Conservation (phyloP, 2,329 filamentous ascomycete species). For the Curvularia spicifera region DNA sequence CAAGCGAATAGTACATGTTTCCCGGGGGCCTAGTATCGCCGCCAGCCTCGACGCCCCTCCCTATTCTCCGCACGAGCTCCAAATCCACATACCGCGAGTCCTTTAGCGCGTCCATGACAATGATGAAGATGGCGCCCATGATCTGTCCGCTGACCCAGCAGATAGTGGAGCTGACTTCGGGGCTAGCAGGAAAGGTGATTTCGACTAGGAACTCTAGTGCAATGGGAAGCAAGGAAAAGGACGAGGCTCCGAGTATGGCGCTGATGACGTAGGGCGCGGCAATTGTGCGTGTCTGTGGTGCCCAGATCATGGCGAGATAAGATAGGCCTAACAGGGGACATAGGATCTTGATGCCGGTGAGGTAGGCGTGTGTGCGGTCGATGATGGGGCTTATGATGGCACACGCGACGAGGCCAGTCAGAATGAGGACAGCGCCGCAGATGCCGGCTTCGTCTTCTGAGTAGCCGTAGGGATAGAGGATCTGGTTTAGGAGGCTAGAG, state of each 20-base stretch:
- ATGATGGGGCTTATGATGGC: constrained; percentile 81
- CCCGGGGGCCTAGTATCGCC: constrained; percentile 59
- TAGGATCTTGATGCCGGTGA: constrained; percentile 73
- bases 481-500: constrained; percentile 87
- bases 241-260: constrained; percentile 76
- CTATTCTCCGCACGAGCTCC: constrained; percentile 37
- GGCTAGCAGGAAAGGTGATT: constrained; percentile 83
- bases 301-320: constrained; percentile 84
- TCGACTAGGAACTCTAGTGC: constrained; percentile 87
- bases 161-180: constrained; percentile 82
- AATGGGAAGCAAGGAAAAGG: constrained; percentile 81
- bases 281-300: constrained; percentile 67
- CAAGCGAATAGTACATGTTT: constrained; percentile 76
- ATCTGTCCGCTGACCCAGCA: constrained; percentile 89
- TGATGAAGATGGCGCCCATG: constrained; percentile 81
- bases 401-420: constrained; percentile 79
- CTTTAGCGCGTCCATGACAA: constrained; percentile 79
- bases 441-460: constrained; percentile 85
- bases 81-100: constrained; percentile 37
- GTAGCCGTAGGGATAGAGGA: constrained; percentile 86
- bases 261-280: constrained; percentile 77
- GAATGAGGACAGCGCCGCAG: constrained; percentile 84
- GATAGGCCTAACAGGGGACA: constrained; percentile 75
- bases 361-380: constrained; percentile 82
- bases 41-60: constrained; percentile 27